These are phyloP conservation scores for Boletus tomentosulus DNA, from an alignment of 768 basidiomycete species.

Conservation along the genomic window DNA sequence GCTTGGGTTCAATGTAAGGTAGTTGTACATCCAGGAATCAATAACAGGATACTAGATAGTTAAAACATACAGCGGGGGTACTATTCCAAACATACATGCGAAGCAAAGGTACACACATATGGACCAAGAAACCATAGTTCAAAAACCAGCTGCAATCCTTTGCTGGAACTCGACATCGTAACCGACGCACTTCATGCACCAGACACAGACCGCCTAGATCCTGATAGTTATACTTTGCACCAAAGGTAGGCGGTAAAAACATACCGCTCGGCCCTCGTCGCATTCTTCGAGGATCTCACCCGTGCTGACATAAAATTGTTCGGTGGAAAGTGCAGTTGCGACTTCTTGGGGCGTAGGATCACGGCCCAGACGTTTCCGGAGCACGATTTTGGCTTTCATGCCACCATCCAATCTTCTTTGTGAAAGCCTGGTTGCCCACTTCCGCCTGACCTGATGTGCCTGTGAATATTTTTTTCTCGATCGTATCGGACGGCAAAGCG, in stretches of 20 bases:
- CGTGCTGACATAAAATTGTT: background rate
- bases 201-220: constrained; percentile 3
- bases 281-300: constrained; percentile 6
- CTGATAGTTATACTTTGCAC: background rate
- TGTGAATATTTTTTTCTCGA: background rate
- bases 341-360: constrained; percentile 10
- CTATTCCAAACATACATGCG: too few relatives aligned
- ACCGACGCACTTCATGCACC: constrained; percentile 9
- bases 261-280: constrained; percentile 2
- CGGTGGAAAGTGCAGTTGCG: background rate
- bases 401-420: background rate
- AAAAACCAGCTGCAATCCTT: constrained; percentile 2
- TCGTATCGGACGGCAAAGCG: background rate
- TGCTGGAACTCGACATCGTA: constrained; percentile 12
- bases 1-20: background rate
- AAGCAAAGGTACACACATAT: background rate
- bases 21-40: background rate
- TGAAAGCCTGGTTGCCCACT: constrained; percentile 2
- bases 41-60: background rate
- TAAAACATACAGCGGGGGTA: background rate
- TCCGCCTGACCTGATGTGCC: constrained; percentile 8
- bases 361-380: constrained; percentile 4
- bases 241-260: background rate
- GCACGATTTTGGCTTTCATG: constrained; percentile 7
- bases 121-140: background rate